These are phyloP conservation scores for Erysimum cheiri DNA, from an alignment of 441 rosid species.

Conservation along the genomic window DNA sequence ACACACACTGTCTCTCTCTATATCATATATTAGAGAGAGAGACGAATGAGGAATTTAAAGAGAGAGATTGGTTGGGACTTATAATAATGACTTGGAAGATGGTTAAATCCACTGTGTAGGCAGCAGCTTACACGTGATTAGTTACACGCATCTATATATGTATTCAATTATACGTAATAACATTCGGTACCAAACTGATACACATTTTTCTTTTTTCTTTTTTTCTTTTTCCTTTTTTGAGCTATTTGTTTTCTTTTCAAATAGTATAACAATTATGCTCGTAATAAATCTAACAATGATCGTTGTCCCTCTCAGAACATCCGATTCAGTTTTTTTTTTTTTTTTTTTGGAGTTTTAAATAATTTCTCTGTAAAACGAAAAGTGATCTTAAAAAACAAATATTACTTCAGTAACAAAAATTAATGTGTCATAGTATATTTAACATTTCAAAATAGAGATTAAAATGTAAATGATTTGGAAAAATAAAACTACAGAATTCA, in stretches of 20 bases:
- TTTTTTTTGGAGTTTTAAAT: neutral
- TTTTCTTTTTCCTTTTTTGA: neutral
- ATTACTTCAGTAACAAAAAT: too few species aligned
- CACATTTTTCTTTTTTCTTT: too few species aligned
- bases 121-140: conserved; percentile 37
- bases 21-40: too few species aligned
- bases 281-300: neutral
- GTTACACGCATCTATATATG: conserved; percentile 35
- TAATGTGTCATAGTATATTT: too few species aligned
- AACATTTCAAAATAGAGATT: too few species aligned
- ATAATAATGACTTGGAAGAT: conserved; percentile 19
- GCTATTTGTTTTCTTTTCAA: neutral
- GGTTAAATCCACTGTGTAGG: conserved; percentile 9
- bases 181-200: conserved; percentile 13
- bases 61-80: conserved; percentile 26
- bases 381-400: too few species aligned
- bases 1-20: neutral
- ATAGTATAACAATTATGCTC: neutral
- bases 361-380: too few species aligned
- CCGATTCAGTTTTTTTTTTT: neutral
- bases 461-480: too few species aligned
- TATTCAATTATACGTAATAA: conserved; percentile 18
- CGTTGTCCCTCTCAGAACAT: neutral
- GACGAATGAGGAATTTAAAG: conserved; percentile 9
- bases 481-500: too few species aligned